phyloP scores from a whole-genome alignment of 1,139 yeast species.

The Geotrichum phurueaensis region DNA sequence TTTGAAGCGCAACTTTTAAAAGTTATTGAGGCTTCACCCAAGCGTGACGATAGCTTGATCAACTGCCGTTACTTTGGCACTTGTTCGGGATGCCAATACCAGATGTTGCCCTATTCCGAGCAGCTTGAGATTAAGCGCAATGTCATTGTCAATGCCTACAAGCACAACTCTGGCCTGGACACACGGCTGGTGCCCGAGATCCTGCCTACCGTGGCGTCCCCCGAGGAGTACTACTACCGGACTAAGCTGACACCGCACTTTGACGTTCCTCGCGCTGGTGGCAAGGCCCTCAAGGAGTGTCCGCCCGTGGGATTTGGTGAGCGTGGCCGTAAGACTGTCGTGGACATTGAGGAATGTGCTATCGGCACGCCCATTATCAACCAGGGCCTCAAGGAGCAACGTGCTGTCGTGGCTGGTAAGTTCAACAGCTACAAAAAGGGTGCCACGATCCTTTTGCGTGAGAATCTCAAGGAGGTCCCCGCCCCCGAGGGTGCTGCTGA shows the following conservation, averaged over 20 bases:
- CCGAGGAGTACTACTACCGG: conserved; percentile 68
- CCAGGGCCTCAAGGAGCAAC: conserved; percentile 65
- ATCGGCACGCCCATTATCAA: conserved; percentile 81
- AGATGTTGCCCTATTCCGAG: conserved; percentile 62
- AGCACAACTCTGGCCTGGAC: conserved; percentile 56
- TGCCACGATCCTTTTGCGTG: conserved; percentile 80
- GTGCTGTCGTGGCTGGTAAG: conserved; percentile 47
- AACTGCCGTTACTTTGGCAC: conserved; percentile 70
- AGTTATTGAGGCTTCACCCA: conserved; percentile 43
- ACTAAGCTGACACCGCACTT: conserved; percentile 96
- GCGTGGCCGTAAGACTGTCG: conserved; percentile 65
- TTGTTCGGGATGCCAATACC: conserved; percentile 93
- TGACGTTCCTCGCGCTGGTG: conserved; percentile 59
- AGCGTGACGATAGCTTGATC: conserved; percentile 51
- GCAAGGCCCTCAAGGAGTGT: conserved; percentile 37
- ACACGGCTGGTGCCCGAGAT: conserved; percentile 51
- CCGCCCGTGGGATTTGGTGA: conserved; percentile 89
- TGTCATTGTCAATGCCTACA: conserved; percentile 78
- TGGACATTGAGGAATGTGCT: conserved; percentile 90
- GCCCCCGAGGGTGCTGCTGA: conserved; percentile 35
- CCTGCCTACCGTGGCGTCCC: conserved; percentile 68
- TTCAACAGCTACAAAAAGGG: conserved; percentile 63
- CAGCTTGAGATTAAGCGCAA: conserved; percentile 68
- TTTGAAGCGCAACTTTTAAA: conserved; percentile 69
- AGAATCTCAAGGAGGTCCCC: conserved; percentile 41